A percentile compares a stretch with the other conserved stretches of the same genome.
Conservation (phyloP, 306 rosid genomes). For the Lablab purpureus region DNA sequence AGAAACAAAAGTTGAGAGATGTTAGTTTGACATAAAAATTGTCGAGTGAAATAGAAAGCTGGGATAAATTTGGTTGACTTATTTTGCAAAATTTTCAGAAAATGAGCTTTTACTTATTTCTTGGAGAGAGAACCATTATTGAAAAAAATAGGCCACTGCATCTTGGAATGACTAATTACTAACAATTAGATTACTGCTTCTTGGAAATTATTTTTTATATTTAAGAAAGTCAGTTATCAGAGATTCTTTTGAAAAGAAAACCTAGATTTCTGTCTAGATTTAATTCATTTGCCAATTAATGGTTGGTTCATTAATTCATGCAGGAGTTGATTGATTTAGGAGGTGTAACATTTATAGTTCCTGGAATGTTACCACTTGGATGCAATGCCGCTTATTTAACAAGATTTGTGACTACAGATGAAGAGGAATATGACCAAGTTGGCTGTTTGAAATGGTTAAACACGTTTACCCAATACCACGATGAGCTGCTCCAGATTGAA, state of each 20-base stretch:
- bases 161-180: background rate
- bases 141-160: background rate
- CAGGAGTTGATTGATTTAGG: constrained; percentile 64
- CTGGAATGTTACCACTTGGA: constrained; percentile 70
- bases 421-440: constrained; percentile 51
- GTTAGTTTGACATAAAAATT: background rate
- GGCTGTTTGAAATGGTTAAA: constrained; percentile 65
- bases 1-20: background rate
- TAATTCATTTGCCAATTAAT: constrained; percentile 11
- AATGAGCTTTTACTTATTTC: background rate
- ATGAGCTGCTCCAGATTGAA: constrained; percentile 52
- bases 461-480: constrained; percentile 51
- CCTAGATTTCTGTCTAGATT: constrained; percentile 5
- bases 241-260: background rate
- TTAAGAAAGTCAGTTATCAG: background rate
- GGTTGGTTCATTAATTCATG: constrained; percentile 13
- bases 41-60: background rate
- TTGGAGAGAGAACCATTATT: background rate
- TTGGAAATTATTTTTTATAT: background rate
- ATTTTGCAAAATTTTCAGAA: constrained; percentile 18
- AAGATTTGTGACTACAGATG: constrained; percentile 12
- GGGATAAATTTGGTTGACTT: background rate
- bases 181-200: background rate
- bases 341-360: constrained; percentile 60
- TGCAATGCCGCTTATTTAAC: constrained; percentile 55